phyloP scores from a whole-genome alignment of 2,329 filamentous ascomycete species.

The Talaromyces verruculosus region DNA sequence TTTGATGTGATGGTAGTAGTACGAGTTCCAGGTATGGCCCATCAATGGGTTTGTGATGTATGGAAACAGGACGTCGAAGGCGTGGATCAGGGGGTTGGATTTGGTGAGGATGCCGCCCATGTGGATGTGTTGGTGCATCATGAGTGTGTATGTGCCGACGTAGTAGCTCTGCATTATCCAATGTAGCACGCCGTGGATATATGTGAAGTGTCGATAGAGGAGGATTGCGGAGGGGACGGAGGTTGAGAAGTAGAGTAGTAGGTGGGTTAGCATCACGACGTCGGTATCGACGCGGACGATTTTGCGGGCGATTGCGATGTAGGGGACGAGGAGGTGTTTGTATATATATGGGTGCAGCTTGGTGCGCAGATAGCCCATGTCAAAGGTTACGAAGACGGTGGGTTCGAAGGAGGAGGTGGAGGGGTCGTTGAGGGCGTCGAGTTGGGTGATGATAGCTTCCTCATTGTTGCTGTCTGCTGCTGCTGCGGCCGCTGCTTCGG shows the following conservation, averaged over 20 bases:
- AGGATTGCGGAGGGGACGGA: conserved; percentile 67
- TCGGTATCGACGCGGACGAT: conserved; percentile 68
- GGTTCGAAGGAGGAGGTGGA: conserved; percentile 52
- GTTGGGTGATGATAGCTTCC: conserved; percentile 42
- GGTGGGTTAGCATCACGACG: conserved; percentile 74
- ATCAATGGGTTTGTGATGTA: conserved; percentile 74
- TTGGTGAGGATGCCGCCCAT: conserved; percentile 66
- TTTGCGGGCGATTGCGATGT: conserved; percentile 55
- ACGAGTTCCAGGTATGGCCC: conserved; percentile 83
- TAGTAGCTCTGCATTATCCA: conserved; percentile 66
- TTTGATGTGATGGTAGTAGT: conserved; percentile 84
- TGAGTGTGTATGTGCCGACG: conserved; percentile 71
- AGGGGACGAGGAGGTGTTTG: conserved; percentile 58
- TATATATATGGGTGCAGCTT: conserved; percentile 37
- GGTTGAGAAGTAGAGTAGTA: conserved; percentile 69
- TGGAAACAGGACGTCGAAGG: conserved; percentile 65
- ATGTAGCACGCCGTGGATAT: conserved; percentile 66
- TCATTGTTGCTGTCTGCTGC: conserved; percentile 10
- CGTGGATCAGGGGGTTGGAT: conserved; percentile 52
- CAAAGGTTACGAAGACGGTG: conserved; percentile 56
- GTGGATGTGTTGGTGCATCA: conserved; percentile 86
- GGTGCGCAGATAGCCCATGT: conserved; percentile 47
- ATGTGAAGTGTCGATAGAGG: conserved; percentile 66
- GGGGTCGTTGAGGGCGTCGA: conserved; percentile 54
- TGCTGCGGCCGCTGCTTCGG: neutral